A percentile compares a stretch with the other conserved stretches of the same genome.
Evolutionary conservation across 768 basidiomycete species (phyloP).

Genomic region (Kwoniella mangroviensis): DNA sequence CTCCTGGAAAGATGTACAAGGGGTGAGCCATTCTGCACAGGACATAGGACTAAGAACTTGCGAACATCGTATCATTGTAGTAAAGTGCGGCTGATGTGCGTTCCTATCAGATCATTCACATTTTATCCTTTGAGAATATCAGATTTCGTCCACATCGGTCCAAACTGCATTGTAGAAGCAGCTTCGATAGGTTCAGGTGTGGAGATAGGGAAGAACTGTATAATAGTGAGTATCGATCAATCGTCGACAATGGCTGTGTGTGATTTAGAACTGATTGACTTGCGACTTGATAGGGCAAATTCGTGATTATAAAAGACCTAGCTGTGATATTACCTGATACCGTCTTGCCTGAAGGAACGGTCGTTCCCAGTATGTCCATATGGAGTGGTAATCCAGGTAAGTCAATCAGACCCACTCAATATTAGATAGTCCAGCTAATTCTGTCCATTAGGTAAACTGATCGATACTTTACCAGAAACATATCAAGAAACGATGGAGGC

Average conservation of each 20-base stretch:
- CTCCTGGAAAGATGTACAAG: slow-evolving; percentile 59
- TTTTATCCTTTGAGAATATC: slow-evolving; percentile 98
- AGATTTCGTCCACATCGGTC: slow-evolving; percentile 92
- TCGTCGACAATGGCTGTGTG: neutral
- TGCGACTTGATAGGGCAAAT: slow-evolving; percentile 74
- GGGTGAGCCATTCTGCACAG: slow-evolving; percentile 47
- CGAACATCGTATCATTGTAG: slow-evolving; percentile 8
- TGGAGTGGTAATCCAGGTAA: slow-evolving; percentile 89
- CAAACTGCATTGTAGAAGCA: slow-evolving; percentile 87
- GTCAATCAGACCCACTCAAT: slow-evolving; percentile 27
- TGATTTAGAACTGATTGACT: neutral
- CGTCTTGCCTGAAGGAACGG: slow-evolving; percentile 86
- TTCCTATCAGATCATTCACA: slow-evolving; percentile 61
- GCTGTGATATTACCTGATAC: slow-evolving; percentile 87
- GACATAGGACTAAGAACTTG: no score
- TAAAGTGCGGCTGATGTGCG: neutral
- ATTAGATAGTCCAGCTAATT: neutral
- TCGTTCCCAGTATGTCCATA: slow-evolving; percentile 82
- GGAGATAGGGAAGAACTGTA: slow-evolving; percentile 91
- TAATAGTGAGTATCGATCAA: slow-evolving; percentile 67
- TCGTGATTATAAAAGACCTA: slow-evolving; percentile 95
- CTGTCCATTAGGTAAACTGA: slow-evolving; percentile 69
- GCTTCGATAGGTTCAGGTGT: slow-evolving; percentile 93
- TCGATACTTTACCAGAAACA: slow-evolving; percentile 87
- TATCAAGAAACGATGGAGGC: slow-evolving; percentile 90